Evolutionary conservation across 2,329 filamentous ascomycete genomes (phyloP).

Genomic region (Helotiales sp.): DNA sequence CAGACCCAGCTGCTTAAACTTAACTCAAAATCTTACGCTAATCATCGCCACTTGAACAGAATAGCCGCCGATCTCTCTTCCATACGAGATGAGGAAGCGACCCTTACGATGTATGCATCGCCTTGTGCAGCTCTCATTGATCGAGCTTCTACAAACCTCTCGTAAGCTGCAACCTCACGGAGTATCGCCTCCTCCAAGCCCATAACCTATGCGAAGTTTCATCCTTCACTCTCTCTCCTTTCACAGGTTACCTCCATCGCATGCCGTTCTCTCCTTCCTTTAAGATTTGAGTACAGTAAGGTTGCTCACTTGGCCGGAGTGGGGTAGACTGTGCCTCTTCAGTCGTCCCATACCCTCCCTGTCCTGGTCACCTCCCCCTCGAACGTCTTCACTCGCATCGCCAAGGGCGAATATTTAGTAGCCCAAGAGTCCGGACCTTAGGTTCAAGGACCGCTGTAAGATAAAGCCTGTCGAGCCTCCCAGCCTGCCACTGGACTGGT

Average conservation of each 20-base stretch:
- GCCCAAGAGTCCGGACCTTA: background rate
- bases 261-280: background rate
- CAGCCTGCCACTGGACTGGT: background rate
- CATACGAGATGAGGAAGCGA: background rate
- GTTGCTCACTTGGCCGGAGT: background rate
- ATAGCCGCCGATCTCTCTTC: background rate
- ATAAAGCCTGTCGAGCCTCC: background rate
- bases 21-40: background rate
- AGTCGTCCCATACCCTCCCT: background rate
- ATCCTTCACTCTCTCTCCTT: too few relatives aligned
- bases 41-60: background rate
- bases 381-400: background rate
- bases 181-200: too few relatives aligned
- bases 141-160: background rate
- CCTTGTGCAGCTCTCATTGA: background rate
- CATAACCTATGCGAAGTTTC: too few relatives aligned
- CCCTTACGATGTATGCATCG: background rate
- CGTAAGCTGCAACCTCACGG: too few relatives aligned
- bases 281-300: background rate
- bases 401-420: too few relatives aligned
- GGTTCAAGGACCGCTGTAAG: background rate
- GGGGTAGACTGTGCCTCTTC: background rate
- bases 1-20: background rate
- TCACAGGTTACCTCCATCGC: background rate
- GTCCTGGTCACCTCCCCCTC: background rate